A percentile compares a stretch with the other conserved stretches of the same genome.
Conservation (phyloP, 176 grass and related monocot species). For the Sorghum bicolor region Sorghum_bicolor_NCBIv3 NC_012872.2:1289001-1289500, state of each 20-base stretch:
- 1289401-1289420: conserved; percentile 72
- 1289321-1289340: conserved; percentile 63
- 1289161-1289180: conserved; percentile 46
- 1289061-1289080: conserved; percentile 55
- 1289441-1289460: conserved; percentile 77
- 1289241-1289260: conserved; percentile 25
- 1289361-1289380: conserved; percentile 59
- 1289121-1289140: conserved; percentile 36
- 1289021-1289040: conserved; percentile 41
- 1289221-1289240: conserved; percentile 26
- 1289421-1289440: conserved; percentile 96
- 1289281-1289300: conserved; percentile 72
- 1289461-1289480: conserved; percentile 82
- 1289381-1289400: conserved; percentile 66
- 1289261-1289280: conserved; percentile 45
- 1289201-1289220: conserved; percentile 44
- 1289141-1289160: conserved; percentile 21
- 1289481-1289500: conserved; percentile 77
- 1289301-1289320: conserved; percentile 86
- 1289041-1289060: conserved; percentile 37
- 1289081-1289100: conserved; percentile 56
- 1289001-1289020: conserved; percentile 52
- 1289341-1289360: conserved; percentile 61
- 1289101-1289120: conserved; percentile 49
- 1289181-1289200: conserved; percentile 52